phyloP scores from a whole-genome alignment of 2,329 filamentous ascomycete genomes.

The Ophiostoma himal-ulmi region DNA sequence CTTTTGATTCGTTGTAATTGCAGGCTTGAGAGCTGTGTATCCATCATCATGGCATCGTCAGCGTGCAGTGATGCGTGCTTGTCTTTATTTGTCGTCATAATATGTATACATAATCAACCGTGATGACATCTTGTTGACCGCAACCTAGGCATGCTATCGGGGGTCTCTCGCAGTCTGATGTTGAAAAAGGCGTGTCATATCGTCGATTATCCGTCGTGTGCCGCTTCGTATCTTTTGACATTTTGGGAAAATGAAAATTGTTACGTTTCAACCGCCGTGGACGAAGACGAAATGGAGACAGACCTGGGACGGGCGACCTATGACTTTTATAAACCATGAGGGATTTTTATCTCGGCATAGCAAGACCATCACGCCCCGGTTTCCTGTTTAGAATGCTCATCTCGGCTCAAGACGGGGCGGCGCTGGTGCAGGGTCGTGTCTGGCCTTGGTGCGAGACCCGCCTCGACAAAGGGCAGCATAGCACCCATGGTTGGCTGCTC shows the following conservation, averaged over 20 bases:
- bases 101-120: not conserved
- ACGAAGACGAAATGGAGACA: not conserved
- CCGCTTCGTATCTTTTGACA: not conserved
- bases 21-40: not conserved
- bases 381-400: not conserved
- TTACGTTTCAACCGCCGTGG: not conserved
- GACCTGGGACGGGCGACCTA: constrained; percentile 2
- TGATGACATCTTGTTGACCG: not conserved
- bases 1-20: not conserved
- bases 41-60: not conserved
- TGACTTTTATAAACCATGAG: constrained; percentile 16
- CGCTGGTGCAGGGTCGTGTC: not conserved
- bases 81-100: not conserved
- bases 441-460: not conserved
- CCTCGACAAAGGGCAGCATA: not conserved
- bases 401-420: not conserved
- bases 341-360: constrained; percentile 9
- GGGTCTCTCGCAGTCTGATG: not conserved
- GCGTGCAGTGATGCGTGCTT: not conserved
- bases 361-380: not conserved
- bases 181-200: not conserved
- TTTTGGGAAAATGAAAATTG: not conserved
- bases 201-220: constrained; percentile 1
- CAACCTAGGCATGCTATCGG: not conserved
- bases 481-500: not conserved